Evolutionary conservation across 2,329 filamentous ascomycete genomes (phyloP), one percentile per base, ranked within the genome.

Genomic region (Rosellinia necatrix): DNA sequence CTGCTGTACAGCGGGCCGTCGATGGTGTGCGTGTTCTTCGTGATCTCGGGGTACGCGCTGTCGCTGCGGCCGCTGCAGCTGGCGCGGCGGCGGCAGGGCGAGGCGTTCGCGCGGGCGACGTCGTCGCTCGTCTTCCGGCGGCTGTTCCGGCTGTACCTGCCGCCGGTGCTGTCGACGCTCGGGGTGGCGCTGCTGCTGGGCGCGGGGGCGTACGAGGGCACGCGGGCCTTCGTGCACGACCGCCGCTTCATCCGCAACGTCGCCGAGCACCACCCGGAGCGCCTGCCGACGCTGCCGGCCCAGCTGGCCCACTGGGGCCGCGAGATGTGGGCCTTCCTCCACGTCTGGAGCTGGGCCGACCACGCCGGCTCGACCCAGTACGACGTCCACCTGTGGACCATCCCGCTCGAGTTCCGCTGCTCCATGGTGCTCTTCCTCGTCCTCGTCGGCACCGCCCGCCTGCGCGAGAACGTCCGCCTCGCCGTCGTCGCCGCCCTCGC

Each of bases 311-410:
- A 81, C 56, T 84, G 81, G 81, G 60, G 62, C 22, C 66, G 68
- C 63, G 73, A 77, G 56, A 78, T 82, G 74, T 80, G 74, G 61
- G 68, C 74, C 22, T 81, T 82, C 58, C 63, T 82, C 24, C 77
- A 82, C 49, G 67, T 82, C 19, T 83, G 79, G 70, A 71, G 74
- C 57, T 83, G 79, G 80, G 72, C 76, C 1, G 38, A 52, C 72
- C 77, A 74, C 57, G 78, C 74, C 13, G 79, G 78, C 51, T 76
- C 72, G 35, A 81, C 75, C 68, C 74, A 69, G 19, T 83, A 84
- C 63, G 81, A 85, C 63, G 75, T 81, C 22, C 83, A 86, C 59
- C 70, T 86, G 21, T 86, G 83, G 83, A 86, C 84, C 4, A 85
- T 86, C 38, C 83, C 83, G 2, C 77, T 84, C 42, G 83, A 86